Evolutionary conservation across 768 basidiomycete species (phyloP), one percentile per base, ranked within the genome.

Genomic region (Tylopilus balloui): DNA sequence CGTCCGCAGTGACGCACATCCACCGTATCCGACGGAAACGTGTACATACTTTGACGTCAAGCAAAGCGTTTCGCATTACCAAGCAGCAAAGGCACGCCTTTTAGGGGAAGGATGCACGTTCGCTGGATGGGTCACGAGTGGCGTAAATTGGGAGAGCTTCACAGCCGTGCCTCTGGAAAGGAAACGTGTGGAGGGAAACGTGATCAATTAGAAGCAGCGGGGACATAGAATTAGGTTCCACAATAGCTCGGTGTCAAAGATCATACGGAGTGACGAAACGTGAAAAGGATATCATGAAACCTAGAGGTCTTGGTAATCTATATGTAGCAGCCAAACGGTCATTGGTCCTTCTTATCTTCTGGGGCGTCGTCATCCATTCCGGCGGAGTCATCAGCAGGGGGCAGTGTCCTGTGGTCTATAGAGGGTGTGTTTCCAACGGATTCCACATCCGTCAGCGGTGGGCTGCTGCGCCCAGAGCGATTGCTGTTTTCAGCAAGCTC

Each of bases 401-500:
- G 67, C 15, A 67, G 53, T 49, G 52, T 38, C 36, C 44, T 47
- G 42, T 21, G 19, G 23, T 63, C 63, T 47, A 61, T 61, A 49
- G 49, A 53, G 27, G 67, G 73, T 1, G 76, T 75, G 40, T 62
- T 67, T 14, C 59, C 60, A 11, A 69, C 54, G 1, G 75, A 72
- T 21, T 71, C 71, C 15, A 70, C 61, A 25, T 79, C 78, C 27
- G 71, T 73, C 21, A 70, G 52, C n/a, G 66, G 68, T 13, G 84
- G 83, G 32, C 78, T 85, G 4, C 78, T 73, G 12, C 67, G 68
- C 1, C 75, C 77, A 6, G 74, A 83, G 15, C 81, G 80, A 17
- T 77, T 71, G 42, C 70, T 74, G 13, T 72, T 74, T 56, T 91
- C 87, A 3, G 90, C 91, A 25, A 95, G 77, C 60, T 96, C 93